These are phyloP conservation scores for Rhexocercosporidium sp. DNA, from an alignment of 2,329 filamentous ascomycete species.

Conservation along the genomic window DNA sequence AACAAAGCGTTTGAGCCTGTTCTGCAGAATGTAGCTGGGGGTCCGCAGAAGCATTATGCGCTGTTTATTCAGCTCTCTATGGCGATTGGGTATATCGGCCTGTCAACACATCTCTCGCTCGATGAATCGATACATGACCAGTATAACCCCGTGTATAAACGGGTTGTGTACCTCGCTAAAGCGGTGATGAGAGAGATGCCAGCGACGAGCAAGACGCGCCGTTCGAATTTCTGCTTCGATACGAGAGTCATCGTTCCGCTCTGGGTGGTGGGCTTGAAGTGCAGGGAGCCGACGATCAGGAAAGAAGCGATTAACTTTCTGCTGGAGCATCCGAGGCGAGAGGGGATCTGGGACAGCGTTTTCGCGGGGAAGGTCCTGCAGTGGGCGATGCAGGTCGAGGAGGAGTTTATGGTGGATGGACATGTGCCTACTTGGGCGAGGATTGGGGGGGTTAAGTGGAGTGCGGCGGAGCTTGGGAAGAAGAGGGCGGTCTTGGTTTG, in stretches of 20 bases:
- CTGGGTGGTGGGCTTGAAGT: conserved; percentile 69
- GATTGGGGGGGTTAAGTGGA: conserved; percentile 10
- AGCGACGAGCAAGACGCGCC: conserved; percentile 12
- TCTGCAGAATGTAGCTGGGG: conserved; percentile 10
- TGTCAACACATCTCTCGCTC: conserved; percentile 18
- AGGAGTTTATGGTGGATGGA: conserved; percentile 25
- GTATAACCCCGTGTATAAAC: conserved; percentile 25
- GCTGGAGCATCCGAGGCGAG: conserved; percentile 58
- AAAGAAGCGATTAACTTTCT: conserved; percentile 65
- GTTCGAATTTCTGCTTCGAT: conserved; percentile 59
- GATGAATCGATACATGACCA: conserved; percentile 30
- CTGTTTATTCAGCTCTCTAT: conserved; percentile 25
- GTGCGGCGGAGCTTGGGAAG: neutral
- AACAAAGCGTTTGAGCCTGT: conserved; percentile 25
- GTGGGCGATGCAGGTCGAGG: conserved; percentile 29
- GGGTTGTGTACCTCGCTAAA: conserved; percentile 24
- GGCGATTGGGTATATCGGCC: conserved; percentile 24
- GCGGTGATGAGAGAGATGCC: conserved; percentile 24
- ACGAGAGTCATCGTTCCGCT: conserved; percentile 67
- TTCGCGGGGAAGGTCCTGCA: conserved; percentile 29
- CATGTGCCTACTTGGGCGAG: conserved; percentile 29
- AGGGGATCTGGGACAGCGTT: conserved; percentile 60
- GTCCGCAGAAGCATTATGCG: conserved; percentile 24
- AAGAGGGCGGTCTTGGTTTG: conserved; percentile 5
- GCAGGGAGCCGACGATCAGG: conserved; percentile 60